phyloP scores from a whole-genome alignment of 352 stramenopile genomes.

The Globisporangium acanthophoron region DNA sequence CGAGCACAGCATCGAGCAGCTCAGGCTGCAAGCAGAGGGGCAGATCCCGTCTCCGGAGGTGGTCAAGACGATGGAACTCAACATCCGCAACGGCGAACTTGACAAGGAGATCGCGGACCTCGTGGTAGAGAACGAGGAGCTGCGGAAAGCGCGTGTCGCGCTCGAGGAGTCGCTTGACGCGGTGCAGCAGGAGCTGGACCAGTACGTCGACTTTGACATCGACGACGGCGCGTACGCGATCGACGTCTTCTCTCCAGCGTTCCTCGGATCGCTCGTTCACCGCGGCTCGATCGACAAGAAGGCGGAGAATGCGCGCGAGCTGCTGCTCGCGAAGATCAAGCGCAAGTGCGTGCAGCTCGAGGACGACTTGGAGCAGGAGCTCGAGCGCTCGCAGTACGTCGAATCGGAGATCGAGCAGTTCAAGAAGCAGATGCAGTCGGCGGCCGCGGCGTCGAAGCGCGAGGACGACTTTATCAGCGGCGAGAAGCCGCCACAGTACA shows the following conservation, averaged over 20 bases:
- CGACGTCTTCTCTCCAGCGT: constrained; percentile 66
- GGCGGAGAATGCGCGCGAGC: constrained; percentile 50
- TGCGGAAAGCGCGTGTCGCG: constrained; percentile 37
- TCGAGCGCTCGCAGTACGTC: constrained; percentile 39
- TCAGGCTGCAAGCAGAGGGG: constrained; percentile 48
- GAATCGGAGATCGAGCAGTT: constrained; percentile 69
- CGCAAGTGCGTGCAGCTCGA: constrained; percentile 43
- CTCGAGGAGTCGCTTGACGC: constrained; percentile 54
- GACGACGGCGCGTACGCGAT: constrained; percentile 35
- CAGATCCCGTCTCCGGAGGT: constrained; percentile 64
- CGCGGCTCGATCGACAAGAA: constrained; percentile 58
- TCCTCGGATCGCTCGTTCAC: constrained; percentile 55
- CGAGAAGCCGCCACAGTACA: constrained; percentile 66
- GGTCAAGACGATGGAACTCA: constrained; percentile 46
- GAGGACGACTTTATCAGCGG: constrained; percentile 80
- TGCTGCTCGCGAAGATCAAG: constrained; percentile 54
- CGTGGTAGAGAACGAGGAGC: constrained; percentile 63
- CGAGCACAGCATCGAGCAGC: constrained; percentile 51
- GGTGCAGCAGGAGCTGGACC: constrained; percentile 60
- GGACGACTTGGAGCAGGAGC: constrained; percentile 57
- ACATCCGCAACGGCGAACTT: constrained; percentile 39
- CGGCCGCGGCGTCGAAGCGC: constrained; percentile 52
- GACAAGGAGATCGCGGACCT: constrained; percentile 72
- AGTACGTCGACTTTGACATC: constrained; percentile 57
- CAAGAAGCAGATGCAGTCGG: constrained; percentile 57